A percentile compares a stretch with the other conserved stretches of the same genome.
phyloP scores from a whole-genome alignment of 306 rosid genomes.

The Citrullus colocynthis region DNA sequence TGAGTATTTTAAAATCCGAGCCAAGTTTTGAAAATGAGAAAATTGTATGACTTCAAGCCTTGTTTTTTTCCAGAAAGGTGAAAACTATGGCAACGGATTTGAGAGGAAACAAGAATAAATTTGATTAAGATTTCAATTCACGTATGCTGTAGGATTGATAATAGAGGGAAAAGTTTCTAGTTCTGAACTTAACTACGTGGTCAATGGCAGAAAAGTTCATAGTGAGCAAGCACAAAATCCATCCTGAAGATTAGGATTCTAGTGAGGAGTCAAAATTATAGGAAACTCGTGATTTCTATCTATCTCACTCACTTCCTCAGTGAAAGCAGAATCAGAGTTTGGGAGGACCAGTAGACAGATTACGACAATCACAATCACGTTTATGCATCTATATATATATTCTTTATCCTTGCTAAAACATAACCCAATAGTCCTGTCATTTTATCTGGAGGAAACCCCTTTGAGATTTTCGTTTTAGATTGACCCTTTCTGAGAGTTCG shows the following conservation, averaged over 20 bases:
- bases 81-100: too few relatives aligned
- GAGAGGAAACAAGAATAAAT: too few relatives aligned
- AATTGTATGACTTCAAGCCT: too few relatives aligned
- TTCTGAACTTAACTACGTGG: neutral
- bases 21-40: too few relatives aligned
- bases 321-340: neutral
- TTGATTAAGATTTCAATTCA: too few relatives aligned
- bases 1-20: too few relatives aligned
- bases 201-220: neutral
- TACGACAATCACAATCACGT: neutral
- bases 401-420: neutral
- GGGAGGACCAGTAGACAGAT: neutral
- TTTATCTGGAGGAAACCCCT: neutral
- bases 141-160: neutral
- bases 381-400: neutral
- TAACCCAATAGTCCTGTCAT: neutral
- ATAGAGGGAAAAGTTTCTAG: neutral
- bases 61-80: too few relatives aligned
- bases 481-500: neutral
- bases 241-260: neutral
- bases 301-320: too few relatives aligned
- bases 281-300: neutral
- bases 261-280: neutral
- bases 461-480: neutral
- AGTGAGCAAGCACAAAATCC: neutral